A percentile compares a stretch with the other conserved stretches of the same genome.
Evolutionary conservation across 2,329 filamentous ascomycete genomes (phyloP).

Genomic region (Cordyceps pruinosa): DNA sequence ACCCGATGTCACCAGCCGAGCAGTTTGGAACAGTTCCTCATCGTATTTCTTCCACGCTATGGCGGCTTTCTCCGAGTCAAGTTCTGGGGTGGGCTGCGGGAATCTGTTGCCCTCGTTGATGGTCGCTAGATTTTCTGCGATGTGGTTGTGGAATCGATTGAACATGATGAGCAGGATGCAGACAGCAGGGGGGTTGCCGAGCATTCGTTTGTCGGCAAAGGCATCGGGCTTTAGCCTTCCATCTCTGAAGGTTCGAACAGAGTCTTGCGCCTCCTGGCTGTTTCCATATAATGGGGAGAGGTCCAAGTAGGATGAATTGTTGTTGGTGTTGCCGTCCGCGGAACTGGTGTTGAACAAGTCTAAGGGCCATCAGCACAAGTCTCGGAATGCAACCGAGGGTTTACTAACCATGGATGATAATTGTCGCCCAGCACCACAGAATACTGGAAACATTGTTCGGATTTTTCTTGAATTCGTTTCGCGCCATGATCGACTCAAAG

Average conservation of each 20-base stretch:
- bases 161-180: conserved; percentile 70
- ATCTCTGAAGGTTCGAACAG: conserved; percentile 61
- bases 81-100: conserved; percentile 49
- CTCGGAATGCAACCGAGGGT: conserved; percentile 8
- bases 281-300: conserved; percentile 65
- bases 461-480: conserved; percentile 45
- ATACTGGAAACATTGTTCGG: conserved; percentile 68
- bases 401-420: conserved; percentile 59
- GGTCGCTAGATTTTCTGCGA: conserved; percentile 68
- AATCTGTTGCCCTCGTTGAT: conserved; percentile 85
- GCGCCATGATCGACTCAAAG: conserved; percentile 56
- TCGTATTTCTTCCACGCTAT: conserved; percentile 62
- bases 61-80: conserved; percentile 41
- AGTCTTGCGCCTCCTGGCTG: conserved; percentile 58
- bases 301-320: conserved; percentile 67
- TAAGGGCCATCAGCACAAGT: conserved; percentile 15
- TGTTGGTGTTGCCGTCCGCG: conserved; percentile 50
- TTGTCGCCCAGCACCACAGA: conserved; percentile 65
- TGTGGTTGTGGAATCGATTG: conserved; percentile 80
- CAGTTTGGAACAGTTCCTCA: conserved; percentile 73
- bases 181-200: conserved; percentile 66
- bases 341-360: conserved; percentile 67
- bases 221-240: conserved; percentile 66
- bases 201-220: conserved; percentile 63
- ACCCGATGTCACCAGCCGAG: conserved; percentile 65